phyloP scores from a whole-genome alignment of 805 yeast genomes.

The Candida corydali region DNA sequence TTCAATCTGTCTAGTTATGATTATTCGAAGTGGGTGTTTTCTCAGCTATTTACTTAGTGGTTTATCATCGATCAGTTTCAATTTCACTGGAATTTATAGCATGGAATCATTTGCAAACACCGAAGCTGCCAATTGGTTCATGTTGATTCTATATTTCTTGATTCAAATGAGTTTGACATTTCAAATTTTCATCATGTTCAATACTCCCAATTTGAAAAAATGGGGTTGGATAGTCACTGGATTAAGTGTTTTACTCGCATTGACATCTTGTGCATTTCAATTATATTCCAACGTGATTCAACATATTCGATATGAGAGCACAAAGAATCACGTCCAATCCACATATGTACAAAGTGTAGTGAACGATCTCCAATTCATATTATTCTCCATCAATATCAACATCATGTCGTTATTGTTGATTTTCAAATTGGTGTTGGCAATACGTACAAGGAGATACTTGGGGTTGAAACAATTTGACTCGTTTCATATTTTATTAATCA shows the following conservation, averaged over 20 bases:
- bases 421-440: slow-evolving; percentile 63
- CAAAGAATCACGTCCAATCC: slow-evolving; percentile 23
- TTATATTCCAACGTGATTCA: slow-evolving; percentile 42
- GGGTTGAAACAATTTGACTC: slow-evolving; percentile 84
- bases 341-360: slow-evolving; percentile 13
- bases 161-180: slow-evolving; percentile 65
- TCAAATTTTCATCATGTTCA: slow-evolving; percentile 71
- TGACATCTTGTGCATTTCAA: slow-evolving; percentile 55
- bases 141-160: slow-evolving; percentile 53
- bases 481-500: slow-evolving; percentile 73
- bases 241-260: slow-evolving; percentile 23
- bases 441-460: slow-evolving; percentile 64
- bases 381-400: slow-evolving; percentile 67
- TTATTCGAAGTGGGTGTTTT: slow-evolving; percentile 60
- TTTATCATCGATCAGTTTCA: slow-evolving; percentile 45
- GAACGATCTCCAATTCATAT: slow-evolving; percentile 54
- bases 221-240: slow-evolving; percentile 37
- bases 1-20: slow-evolving; percentile 48
- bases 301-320: slow-evolving; percentile 22
- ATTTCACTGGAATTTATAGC: slow-evolving; percentile 28
- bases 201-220: slow-evolving; percentile 46
- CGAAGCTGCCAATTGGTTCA: slow-evolving; percentile 60
- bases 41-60: slow-evolving; percentile 52
- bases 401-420: slow-evolving; percentile 58
- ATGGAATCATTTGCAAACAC: slow-evolving; percentile 40